Percentiles rank a stretch among this genome's conserved stretches.
phyloP scores from a whole-genome alignment of 1,284 basidiomycete genomes.

The Hemileia vastatrix region DNA sequence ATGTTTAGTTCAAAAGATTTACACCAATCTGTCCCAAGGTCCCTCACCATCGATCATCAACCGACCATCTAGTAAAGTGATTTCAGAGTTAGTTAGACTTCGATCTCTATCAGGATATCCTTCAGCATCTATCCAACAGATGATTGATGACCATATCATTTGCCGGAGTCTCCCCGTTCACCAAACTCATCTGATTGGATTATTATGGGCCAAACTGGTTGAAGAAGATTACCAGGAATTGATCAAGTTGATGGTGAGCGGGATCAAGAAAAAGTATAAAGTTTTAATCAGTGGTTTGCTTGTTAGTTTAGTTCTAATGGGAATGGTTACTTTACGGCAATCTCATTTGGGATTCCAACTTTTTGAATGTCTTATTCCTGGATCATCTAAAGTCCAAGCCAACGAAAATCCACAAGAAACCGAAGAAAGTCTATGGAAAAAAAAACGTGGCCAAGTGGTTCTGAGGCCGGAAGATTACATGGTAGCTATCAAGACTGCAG shows the following conservation, averaged over 20 bases:
- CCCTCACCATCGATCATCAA: no score
- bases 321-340: slow-evolving; percentile 3
- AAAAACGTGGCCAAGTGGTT: neutral
- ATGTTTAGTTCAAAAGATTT: no score
- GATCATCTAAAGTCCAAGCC: no score
- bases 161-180: neutral
- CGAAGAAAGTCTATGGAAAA: no score
- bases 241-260: slow-evolving; percentile 4
- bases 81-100: slow-evolving; percentile 11
- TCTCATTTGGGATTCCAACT: no score
- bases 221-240: slow-evolving; percentile 7
- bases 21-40: no score
- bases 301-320: slow-evolving; percentile 5
- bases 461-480: slow-evolving; percentile 1
- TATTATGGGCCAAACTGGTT: slow-evolving; percentile 10
- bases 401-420: no score
- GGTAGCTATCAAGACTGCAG: neutral
- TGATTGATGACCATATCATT: slow-evolving; percentile 1
- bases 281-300: slow-evolving; percentile 14
- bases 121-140: neutral
- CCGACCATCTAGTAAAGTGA: slow-evolving; percentile 7
- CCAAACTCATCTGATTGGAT: slow-evolving; percentile 11
- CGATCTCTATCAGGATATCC: neutral
- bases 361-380: no score
- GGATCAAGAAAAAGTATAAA: slow-evolving; percentile 11